Base-by-base conservation (phyloP, 2,329 filamentous ascomycete species). In the Leptographium flavum region DNA sequence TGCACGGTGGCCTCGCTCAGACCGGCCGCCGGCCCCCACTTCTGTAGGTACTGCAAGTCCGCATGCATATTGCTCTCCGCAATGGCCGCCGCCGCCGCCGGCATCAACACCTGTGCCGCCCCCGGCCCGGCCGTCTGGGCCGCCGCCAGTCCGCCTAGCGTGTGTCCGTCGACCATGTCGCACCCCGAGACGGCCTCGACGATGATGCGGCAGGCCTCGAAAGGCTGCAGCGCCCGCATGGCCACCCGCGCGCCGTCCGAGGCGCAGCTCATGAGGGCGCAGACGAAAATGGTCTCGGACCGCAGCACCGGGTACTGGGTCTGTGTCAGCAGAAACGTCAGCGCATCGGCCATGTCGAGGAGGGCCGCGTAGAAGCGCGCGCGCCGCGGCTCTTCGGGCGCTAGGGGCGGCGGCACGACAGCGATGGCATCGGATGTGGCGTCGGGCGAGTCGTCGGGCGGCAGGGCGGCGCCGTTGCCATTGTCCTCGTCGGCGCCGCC, bases 221-320 rank as follows among this genome's bases (percentile, higher is more conserved):
- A 54, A 1, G 65, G 58, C 10, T 63, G 56, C 38, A 78, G 57
- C 1, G 69, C 57, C 13, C 61, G 58, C 9, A 64, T 52, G 17
- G 74, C 66, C 11, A 71, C 58, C 2, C 57, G 53, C 2, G 71
- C 68, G 8, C 74, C 74, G 31, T 72, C 68, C 2, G 55, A 46
- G 2, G 69, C 67, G 25, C 74, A 66, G 35, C 69, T 68, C 67
- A 80, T 73, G 30, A 81, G 65, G 3, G 77, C 77, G 43, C 79
- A 66, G 6, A 77, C 68, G 50, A 81, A 80, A 69, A 76, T 74
- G 3, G 70, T 67, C 54, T 81, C 77, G 33, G 74, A 76, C 17
- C 73, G 66, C 3, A 81, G 62, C 2, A 70, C 64, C 0, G 74
- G 72, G 66, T 75, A 81, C 50, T 74, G 77, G 3, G 58, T 60